Base-by-base conservation (phyloP, 2,329 filamentous ascomycete genomes). In the Cercospora citrullina region DNA sequence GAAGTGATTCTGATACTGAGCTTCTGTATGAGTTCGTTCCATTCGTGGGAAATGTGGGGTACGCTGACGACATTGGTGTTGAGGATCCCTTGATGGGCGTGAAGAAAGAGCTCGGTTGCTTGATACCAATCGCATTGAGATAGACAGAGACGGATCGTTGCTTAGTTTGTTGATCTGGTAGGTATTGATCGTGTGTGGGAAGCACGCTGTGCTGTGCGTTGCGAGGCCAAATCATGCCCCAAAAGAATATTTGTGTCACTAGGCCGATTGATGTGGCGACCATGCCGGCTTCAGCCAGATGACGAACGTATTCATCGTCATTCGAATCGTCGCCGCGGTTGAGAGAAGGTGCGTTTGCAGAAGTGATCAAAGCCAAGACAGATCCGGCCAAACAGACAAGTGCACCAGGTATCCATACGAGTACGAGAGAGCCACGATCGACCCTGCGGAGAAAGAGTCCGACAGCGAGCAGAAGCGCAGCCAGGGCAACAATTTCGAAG, bases 1-100 rank as follows among this genome's bases (percentile, higher is more conserved):
- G 84, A 14, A 87, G 45, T 23, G 69, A 70, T 18, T 75, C 72
- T 23, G 67, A 60, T 30, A 75, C 63, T 5, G 76, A 78, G 23
- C 72, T 60, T 57, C 74, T 68, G 12, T 72, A 59, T 2, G 75
- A 75, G 1, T 75, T 73, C 23, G 66, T 69, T n/a, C 69, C 68
- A 45, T 68, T 72, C n/a, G 69, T 60, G 5, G 68, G 68, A 16
- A 67, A 71, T 1, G 63, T 66, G 1, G 74, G 74, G 10, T 61
- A 57, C 7, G 72, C 64, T 14, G 75, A 73, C 10, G 75, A 76
- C 18, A 39, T 30, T 21, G 66, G 71, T n/a, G 66, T 58, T 5
- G 59, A 30, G 18, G 66, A 63, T 42, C 51, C 55, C 10, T 64
- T 55, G 16, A 26, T 45, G 42, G 64, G n/a, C 16, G 39, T 45